phyloP scores from a whole-genome alignment of 768 basidiomycete genomes.

The Hygrocybe coccinea region DNA sequence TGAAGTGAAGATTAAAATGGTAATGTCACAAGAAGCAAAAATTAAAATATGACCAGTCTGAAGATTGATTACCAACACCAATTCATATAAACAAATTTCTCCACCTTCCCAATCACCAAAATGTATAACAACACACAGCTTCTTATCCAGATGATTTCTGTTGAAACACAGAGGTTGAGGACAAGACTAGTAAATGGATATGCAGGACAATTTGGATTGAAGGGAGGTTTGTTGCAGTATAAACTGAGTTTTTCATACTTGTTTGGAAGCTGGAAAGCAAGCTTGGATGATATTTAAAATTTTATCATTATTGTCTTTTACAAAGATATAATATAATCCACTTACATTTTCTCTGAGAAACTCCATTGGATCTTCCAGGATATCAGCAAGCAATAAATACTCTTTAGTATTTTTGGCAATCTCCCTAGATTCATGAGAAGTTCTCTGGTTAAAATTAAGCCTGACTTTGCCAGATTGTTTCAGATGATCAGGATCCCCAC shows the following conservation, averaged over 20 bases:
- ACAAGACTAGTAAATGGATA: slow-evolving; percentile 22
- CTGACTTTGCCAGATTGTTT: background rate
- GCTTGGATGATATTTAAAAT: background rate
- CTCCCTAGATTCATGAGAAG: background rate
- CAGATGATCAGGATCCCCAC: slow-evolving; percentile 3
- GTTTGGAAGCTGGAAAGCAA: slow-evolving; percentile 10
- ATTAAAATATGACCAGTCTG: slow-evolving; percentile 19
- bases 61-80: slow-evolving; percentile 20
- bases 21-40: slow-evolving; percentile 21
- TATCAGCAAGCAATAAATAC: background rate
- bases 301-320: background rate
- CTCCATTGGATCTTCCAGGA: background rate
- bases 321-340: background rate
- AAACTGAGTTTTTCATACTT: slow-evolving; percentile 7
- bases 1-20: slow-evolving; percentile 24
- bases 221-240: slow-evolving; percentile 15
- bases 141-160: slow-evolving; percentile 18
- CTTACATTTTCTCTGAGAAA: slow-evolving; percentile 7
- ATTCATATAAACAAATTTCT: slow-evolving; percentile 20
- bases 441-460: slow-evolving; percentile 6
- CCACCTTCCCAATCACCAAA: slow-evolving; percentile 22
- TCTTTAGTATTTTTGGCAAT: slow-evolving; percentile 1
- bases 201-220: slow-evolving; percentile 10
- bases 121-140: slow-evolving; percentile 23
- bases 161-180: slow-evolving; percentile 22